Conservation (phyloP, 2,329 filamentous ascomycete genomes). For the Malbranchea zuffiana region DNA sequence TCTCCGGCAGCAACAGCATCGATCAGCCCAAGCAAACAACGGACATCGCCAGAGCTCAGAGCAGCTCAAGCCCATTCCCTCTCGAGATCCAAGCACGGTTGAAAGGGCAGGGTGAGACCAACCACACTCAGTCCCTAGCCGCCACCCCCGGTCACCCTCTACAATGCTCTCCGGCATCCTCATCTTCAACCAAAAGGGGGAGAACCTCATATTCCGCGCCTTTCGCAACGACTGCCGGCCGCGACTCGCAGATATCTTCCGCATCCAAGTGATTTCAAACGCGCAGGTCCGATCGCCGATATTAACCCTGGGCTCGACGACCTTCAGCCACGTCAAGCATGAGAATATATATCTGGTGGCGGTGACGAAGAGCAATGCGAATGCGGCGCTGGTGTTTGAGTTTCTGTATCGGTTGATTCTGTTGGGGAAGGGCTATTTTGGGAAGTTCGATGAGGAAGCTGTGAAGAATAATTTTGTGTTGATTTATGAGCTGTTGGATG, state of each 20-base stretch:
- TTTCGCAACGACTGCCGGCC: constrained; percentile 98
- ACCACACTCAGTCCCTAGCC: not conserved
- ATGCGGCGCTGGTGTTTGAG: constrained; percentile 94
- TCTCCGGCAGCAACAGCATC: too few relatives aligned
- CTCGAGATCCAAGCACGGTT: too few relatives aligned
- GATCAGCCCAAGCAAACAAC: too few relatives aligned
- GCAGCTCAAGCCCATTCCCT: too few relatives aligned
- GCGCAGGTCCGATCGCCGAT: constrained; percentile 95
- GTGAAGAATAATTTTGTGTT: constrained; percentile 99
- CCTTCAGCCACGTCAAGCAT: constrained; percentile 98
- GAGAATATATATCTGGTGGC: constrained; percentile 98
- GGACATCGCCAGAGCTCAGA: too few relatives aligned
- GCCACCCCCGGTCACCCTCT: constrained; percentile 14
- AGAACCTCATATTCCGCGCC: constrained; percentile 98
- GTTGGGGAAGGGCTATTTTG: constrained; percentile 91
- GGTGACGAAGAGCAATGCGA: constrained; percentile 97
- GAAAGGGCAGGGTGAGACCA: too few relatives aligned
- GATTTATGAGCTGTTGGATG: constrained; percentile 92
- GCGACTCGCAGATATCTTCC: constrained; percentile 94
- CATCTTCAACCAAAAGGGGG: constrained; percentile 98
- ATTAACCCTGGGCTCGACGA: constrained; percentile 90
- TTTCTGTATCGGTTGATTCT: constrained; percentile 88
- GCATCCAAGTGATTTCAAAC: constrained; percentile 98
- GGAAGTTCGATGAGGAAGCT: constrained; percentile 97
- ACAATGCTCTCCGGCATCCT: constrained; percentile 94